phyloP scores from a whole-genome alignment of 805 yeast species.

The Barnettozyma populi region DNA sequence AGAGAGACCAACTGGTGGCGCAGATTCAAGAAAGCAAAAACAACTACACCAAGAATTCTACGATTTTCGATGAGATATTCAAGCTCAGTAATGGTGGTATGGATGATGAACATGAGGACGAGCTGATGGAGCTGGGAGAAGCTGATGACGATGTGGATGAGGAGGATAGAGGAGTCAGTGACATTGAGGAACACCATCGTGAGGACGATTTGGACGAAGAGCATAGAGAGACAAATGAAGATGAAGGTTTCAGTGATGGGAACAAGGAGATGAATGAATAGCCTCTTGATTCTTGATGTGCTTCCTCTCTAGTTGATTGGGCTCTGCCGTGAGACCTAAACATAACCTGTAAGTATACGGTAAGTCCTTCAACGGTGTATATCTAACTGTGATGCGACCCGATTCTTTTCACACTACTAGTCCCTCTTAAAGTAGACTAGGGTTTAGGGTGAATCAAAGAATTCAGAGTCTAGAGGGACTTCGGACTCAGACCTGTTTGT shows the following conservation, averaged over 20 bases:
- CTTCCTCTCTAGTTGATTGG: not conserved
- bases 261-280: not conserved
- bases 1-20: slow-evolving; percentile 3
- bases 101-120: not conserved
- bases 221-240: not conserved
- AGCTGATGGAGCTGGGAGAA: not conserved
- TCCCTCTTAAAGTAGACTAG: too few species aligned
- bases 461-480: too few species aligned
- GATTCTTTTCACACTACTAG: too few species aligned
- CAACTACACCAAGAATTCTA: slow-evolving; percentile 4
- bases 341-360: too few species aligned
- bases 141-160: slow-evolving; percentile 21
- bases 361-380: too few species aligned
- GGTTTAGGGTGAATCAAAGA: too few species aligned
- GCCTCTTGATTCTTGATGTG: not conserved
- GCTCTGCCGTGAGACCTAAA: too few species aligned
- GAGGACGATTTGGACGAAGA: not conserved
- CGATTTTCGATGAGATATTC: slow-evolving; percentile 8
- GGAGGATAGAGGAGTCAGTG: not conserved
- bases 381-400: too few species aligned
- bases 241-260: not conserved
- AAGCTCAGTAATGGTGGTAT: slow-evolving; percentile 4
- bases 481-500: too few species aligned
- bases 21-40: slow-evolving; percentile 9
- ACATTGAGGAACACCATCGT: not conserved